Base-by-base conservation (phyloP, 2,329 filamentous ascomycete species). In the Alternaria novae-zelandiae region DNA sequence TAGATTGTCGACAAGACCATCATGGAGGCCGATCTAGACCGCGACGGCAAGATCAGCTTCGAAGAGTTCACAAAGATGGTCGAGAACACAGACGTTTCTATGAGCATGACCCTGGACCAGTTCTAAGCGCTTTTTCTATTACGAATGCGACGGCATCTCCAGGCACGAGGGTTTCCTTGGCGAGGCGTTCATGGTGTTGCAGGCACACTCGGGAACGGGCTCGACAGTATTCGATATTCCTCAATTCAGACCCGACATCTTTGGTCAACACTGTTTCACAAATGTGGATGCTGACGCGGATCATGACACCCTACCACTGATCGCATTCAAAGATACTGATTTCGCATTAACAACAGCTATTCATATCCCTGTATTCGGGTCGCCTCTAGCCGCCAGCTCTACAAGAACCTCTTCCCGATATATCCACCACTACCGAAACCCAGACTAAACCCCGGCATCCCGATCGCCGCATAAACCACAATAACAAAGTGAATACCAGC, bases 21-120 rank as follows among this genome's bases (percentile, higher is more conserved):
- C 80, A 98, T 98, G 96, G 96, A 99, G 85, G 96, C 96, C 53
- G 96, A 99, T 82, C 87, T 94, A 73, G 96, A 99, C 82, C 90
- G 90, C 65, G 96, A 99, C 81, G 96, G 96, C 76, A 97, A 96
- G 87, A 98, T 99, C 81, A 97, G 93, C 85, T 99, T 99, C 76
- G 94, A 98, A 83, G 96, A 99, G 86, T 99, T 99, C 80, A 95
- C 90, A 65, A 93, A 96, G 84, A 98, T 99, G 95, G 96, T 99
- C 55, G 95, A 97, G 87, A 97, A 91, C 80, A 98, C 95, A 25
- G 89, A 90, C 79, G 85, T 90, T 50, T 87, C 85, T 64, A 86
- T 89, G 85, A 90, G 88, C 79, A 89, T 90, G 88, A 90, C 88
- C 53, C 80, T 90, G 79, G 88, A 87, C 86, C 83, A 79, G 84